Conservation (phyloP, 1,284 basidiomycete genomes). For the Laetiporus sulphureus region DNA sequence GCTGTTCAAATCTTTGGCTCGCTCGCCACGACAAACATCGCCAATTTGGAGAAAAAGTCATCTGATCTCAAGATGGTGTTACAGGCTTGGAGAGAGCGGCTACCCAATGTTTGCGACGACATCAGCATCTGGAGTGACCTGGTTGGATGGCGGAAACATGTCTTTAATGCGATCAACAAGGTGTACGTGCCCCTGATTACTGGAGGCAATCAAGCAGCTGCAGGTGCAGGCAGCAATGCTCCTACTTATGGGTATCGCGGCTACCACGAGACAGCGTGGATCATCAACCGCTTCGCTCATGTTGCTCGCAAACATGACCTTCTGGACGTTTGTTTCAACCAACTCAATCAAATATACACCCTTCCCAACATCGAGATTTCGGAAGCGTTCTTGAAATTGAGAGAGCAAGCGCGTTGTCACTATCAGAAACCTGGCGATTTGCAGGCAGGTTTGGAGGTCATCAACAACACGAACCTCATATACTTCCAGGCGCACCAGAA, state of each 20-base stretch:
- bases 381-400: slow-evolving; percentile 97
- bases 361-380: slow-evolving; percentile 99
- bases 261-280: slow-evolving; percentile 99
- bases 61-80: slow-evolving; percentile 94
- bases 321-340: slow-evolving; percentile 92
- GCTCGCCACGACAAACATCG: slow-evolving; percentile 79
- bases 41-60: slow-evolving; percentile 93
- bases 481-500: slow-evolving; percentile 96
- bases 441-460: slow-evolving; percentile 92
- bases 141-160: slow-evolving; percentile 95
- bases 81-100: slow-evolving; percentile 94
- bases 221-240: slow-evolving; percentile 46
- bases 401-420: slow-evolving; percentile 99
- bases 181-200: slow-evolving; percentile 90
- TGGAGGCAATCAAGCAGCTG: slow-evolving; percentile 40
- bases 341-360: slow-evolving; percentile 97
- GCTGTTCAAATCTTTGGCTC: slow-evolving; percentile 93
- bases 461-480: slow-evolving; percentile 99
- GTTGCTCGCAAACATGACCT: slow-evolving; percentile 97
- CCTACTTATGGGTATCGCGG: slow-evolving; percentile 95
- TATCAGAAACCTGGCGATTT: slow-evolving; percentile 95
- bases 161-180: slow-evolving; percentile 91
- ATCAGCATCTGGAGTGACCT: slow-evolving; percentile 99
- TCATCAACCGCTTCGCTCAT: slow-evolving; percentile 99
- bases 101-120: slow-evolving; percentile 96